phyloP scores from a whole-genome alignment of 163 green algal genomes.

The Volvox carteri region DNA sequence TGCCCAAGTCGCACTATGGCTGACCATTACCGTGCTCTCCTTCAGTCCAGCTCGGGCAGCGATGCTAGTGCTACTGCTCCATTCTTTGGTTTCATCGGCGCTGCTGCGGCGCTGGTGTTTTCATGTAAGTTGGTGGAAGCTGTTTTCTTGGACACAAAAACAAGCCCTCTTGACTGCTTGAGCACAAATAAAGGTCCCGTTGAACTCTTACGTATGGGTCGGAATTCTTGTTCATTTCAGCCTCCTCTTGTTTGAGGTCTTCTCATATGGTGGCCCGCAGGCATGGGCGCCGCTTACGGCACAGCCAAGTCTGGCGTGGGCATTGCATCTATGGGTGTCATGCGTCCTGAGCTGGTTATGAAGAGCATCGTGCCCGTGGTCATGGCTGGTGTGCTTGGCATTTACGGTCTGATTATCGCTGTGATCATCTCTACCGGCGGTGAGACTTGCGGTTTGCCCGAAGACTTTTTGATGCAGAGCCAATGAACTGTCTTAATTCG shows the following conservation, averaged over 20 bases:
- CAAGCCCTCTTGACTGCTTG: constrained; percentile 97
- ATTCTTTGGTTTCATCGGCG: constrained; percentile 99
- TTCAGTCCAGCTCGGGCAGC: constrained; percentile 1
- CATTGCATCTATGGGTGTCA: constrained; percentile 99
- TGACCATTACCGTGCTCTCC: constrained; percentile 44
- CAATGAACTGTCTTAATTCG: not conserved
- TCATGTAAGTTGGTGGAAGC: constrained; percentile 87
- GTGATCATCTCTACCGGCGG: constrained; percentile 98
- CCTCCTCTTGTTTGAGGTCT: no score
- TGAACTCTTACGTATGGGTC: no score
- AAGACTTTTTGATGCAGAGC: not conserved
- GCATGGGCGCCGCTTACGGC: constrained; percentile 98
- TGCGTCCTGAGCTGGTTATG: constrained; percentile 99
- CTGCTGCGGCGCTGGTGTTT: constrained; percentile 95
- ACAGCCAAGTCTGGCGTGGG: constrained; percentile 98
- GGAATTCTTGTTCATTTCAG: no score
- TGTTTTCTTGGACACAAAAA: constrained; percentile 91
- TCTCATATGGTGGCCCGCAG: constrained; percentile 69
- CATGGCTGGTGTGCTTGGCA: constrained; percentile 99
- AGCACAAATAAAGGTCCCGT: no score
- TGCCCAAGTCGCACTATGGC: constrained; percentile 13
- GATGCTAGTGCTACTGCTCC: constrained; percentile 75
- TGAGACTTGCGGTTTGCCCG: constrained; percentile 61
- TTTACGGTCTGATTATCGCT: constrained; percentile 99
- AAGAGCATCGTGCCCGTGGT: constrained; percentile 99